phyloP scores from a whole-genome alignment of 352 stramenopile genomes.

The Elongisporangium anandrum region DNA sequence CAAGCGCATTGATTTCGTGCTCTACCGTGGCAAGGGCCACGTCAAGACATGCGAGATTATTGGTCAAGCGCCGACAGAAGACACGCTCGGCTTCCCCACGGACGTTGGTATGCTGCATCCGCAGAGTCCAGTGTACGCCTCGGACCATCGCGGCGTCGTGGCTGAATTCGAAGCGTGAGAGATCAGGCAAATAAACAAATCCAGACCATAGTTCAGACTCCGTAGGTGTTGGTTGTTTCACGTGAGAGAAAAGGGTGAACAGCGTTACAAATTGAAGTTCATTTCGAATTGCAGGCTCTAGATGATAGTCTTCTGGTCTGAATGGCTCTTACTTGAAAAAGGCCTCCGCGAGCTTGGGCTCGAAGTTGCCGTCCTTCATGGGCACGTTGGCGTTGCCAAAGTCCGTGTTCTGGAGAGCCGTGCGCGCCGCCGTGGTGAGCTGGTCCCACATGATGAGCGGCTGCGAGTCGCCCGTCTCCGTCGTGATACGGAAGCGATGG shows the following conservation, averaged over 20 bases:
- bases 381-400: constrained; percentile 21
- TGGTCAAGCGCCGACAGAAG: constrained; percentile 61
- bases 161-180: constrained; percentile 36
- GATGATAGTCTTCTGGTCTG: no score
- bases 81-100: constrained; percentile 47
- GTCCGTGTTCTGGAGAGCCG: constrained; percentile 17
- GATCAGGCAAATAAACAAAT: no score
- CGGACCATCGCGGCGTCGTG: constrained; percentile 81
- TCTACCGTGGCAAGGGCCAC: constrained; percentile 60
- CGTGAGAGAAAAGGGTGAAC: no score
- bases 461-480: constrained; percentile 14
- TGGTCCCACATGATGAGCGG: constrained; percentile 21
- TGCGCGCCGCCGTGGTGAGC: constrained; percentile 12
- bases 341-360: constrained; percentile 17
- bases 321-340: constrained; percentile 1
- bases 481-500: constrained; percentile 13
- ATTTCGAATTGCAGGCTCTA: no score
- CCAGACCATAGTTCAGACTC: no score
- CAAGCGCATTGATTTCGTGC: constrained; percentile 87
- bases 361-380: constrained; percentile 25
- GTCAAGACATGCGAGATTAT: constrained; percentile 74
- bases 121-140: constrained; percentile 80
- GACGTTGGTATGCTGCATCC: constrained; percentile 76
- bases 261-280: no score
- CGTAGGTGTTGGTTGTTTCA: no score